Evolutionary conservation across 208 protist genomes (phyloP).

Genomic region (Wallacemonas collosoma): DNA sequence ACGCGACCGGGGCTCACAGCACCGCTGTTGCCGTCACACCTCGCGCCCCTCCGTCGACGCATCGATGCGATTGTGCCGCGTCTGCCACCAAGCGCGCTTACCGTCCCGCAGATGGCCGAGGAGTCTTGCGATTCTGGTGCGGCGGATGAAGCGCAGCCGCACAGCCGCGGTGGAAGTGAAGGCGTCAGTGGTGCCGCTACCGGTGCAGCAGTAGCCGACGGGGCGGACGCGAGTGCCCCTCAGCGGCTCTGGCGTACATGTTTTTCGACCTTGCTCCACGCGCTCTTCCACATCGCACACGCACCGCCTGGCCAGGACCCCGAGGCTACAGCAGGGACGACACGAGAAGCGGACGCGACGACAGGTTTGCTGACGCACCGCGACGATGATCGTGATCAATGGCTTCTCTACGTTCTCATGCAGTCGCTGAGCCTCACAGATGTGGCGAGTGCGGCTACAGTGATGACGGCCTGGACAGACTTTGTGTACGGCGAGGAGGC

Average conservation of each 20-base stretch:
- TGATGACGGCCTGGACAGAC: not conserved
- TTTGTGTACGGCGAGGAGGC: conserved; percentile 3
- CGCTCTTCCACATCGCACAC: not conserved
- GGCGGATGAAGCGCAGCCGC: too few species aligned
- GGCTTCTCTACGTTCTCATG: not conserved
- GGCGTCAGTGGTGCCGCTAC: too few species aligned
- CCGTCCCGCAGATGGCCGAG: not conserved
- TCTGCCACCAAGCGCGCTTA: not conserved
- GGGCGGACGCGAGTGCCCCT: not conserved
- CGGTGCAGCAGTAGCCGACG: not conserved
- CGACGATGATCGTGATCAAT: too few species aligned
- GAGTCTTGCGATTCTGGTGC: too few species aligned
- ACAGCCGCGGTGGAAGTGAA: too few species aligned
- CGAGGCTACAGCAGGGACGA: not conserved
- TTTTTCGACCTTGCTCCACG: not conserved
- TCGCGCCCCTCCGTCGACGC: not conserved
- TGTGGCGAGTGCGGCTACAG: not conserved
- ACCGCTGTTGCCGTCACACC: not conserved
- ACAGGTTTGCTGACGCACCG: not conserved
- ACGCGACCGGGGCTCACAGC: too few species aligned
- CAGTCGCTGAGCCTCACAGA: not conserved
- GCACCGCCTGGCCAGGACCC: not conserved
- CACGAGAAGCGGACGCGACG: not conserved
- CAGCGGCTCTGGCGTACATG: not conserved
- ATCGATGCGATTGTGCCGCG: not conserved